Base-by-base conservation (phyloP, 2,329 filamentous ascomycete species). In the Septoria linicola region DNA sequence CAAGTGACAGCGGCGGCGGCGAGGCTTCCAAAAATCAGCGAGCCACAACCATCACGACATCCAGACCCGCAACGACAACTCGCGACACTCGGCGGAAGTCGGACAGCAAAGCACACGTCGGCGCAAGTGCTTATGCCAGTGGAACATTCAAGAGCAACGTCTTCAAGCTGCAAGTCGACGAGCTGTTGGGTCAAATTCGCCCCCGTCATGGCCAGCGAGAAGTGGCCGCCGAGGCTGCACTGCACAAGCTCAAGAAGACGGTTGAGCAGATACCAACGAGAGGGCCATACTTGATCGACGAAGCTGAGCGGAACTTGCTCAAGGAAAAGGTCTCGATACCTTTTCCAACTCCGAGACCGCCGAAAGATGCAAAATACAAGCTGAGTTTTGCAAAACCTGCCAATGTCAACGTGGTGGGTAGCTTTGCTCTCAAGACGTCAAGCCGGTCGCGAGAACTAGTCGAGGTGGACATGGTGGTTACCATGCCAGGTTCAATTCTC, bases 331-430 rank as follows among this genome's bases (percentile, higher is more conserved):
- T 95, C 51, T 70, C 75, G n/a, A 80, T 96, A 41, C 93, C 93
- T 0, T 96, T 89, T 65, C 89, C 92, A 13, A 78, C 85, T n/a
- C 90, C 90, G 14, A 82, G 78, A 43, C 91, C 92, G 1, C 75
- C 81, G 8, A 82, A 82, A 63, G 85, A 92, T 68, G 83, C 83
- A 25, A 86, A 87, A 45, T 95, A 95, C 72, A 91, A 89, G 63
- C 76, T 97, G 45, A 78, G 85, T 32, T 96, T 89, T 68, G 78
- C 79, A 39, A 85, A 82, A 65, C 92, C 93, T 2, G 72, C 81
- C 6, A 84, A 84, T 60, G 83, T 93, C 70, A 96, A 96, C 64
- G 86, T 95, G 19, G 85, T 92, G 25, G 93, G 93, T 42, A 95
- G 91, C 70, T 92, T 95, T 73, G 81, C 87, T 8, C 76, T 88